These are phyloP conservation scores for Durusdinium trenchii DNA, from an alignment of 73 alveolate genomes.

Conservation along the genomic window DNA sequence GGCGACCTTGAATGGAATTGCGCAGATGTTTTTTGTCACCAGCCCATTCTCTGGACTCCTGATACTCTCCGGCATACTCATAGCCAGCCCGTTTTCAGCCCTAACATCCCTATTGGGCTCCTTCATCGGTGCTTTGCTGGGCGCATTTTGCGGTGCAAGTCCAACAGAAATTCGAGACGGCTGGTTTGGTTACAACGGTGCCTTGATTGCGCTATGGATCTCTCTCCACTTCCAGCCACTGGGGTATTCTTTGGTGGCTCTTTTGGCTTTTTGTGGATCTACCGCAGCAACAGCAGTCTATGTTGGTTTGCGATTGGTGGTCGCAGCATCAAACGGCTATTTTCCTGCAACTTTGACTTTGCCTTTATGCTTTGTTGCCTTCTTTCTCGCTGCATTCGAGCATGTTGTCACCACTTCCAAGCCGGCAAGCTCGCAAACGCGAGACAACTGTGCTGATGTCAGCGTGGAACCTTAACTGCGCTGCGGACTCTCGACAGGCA, in stretches of 20 bases:
- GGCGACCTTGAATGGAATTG: constrained; percentile 36
- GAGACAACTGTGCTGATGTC: no score
- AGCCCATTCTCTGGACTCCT: constrained; percentile 11
- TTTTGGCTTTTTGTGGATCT: constrained; percentile 2
- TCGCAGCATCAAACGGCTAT: not conserved
- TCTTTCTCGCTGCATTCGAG: constrained; percentile 28
- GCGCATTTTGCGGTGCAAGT: not conserved
- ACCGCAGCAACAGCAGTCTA: not conserved
- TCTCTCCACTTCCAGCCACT: constrained; percentile 32
- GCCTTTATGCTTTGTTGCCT: constrained; percentile 24
- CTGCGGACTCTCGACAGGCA: no score
- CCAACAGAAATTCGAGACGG: not conserved
- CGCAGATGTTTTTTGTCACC: not conserved
- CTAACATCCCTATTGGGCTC: constrained; percentile 18
- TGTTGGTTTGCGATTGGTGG: not conserved
- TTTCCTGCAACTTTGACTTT: not conserved
- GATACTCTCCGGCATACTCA: not conserved
- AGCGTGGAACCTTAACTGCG: no score
- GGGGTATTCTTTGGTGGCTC: not conserved
- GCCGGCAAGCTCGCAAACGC: no score
- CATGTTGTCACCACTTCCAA: no score
- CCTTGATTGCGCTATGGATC: constrained; percentile 10
- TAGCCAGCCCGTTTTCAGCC: not conserved
- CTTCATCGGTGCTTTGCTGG: not conserved
- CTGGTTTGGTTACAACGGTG: not conserved